Evolutionary conservation across 139 green algal genomes (phyloP).

Genomic region (Chlamydomonas incerta): DNA sequence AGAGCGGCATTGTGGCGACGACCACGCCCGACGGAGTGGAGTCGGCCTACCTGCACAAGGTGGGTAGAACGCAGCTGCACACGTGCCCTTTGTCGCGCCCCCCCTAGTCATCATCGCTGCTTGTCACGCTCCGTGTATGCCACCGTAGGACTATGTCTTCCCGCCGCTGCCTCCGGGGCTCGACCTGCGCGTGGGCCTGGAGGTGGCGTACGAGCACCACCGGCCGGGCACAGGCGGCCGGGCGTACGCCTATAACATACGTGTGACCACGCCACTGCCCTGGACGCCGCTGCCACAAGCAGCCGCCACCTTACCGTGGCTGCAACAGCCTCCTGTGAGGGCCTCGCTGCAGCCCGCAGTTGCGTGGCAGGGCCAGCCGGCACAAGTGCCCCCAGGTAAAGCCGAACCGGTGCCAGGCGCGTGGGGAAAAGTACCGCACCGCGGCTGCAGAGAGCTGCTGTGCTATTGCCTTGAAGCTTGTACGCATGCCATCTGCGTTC

Average conservation of each 20-base stretch:
- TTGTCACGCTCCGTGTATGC: background rate
- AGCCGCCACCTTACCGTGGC: background rate
- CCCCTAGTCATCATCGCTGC: background rate
- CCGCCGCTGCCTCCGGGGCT: background rate
- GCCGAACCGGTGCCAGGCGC: too few species aligned
- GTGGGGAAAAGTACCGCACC: too few species aligned
- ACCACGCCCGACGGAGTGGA: background rate
- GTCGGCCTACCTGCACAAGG: background rate
- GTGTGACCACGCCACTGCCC: background rate
- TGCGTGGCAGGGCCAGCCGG: too few species aligned
- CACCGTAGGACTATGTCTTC: background rate
- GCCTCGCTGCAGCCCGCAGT: too few species aligned
- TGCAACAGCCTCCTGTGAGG: too few species aligned
- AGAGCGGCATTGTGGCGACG: background rate
- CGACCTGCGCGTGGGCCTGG: background rate
- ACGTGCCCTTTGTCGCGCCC: too few species aligned
- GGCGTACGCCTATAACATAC: slow-evolving; percentile 19
- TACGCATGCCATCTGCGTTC: too few species aligned
- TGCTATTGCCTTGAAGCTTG: too few species aligned
- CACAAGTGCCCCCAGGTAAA: too few species aligned
- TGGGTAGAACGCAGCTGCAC: too few species aligned
- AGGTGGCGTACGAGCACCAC: slow-evolving; percentile 47
- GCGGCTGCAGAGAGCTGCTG: too few species aligned
- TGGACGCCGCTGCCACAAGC: background rate
- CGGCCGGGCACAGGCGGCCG: background rate